These are phyloP conservation scores for Henningerozyma blattae DNA, from an alignment of 805 yeast species.

Conservation along the genomic window DNA sequence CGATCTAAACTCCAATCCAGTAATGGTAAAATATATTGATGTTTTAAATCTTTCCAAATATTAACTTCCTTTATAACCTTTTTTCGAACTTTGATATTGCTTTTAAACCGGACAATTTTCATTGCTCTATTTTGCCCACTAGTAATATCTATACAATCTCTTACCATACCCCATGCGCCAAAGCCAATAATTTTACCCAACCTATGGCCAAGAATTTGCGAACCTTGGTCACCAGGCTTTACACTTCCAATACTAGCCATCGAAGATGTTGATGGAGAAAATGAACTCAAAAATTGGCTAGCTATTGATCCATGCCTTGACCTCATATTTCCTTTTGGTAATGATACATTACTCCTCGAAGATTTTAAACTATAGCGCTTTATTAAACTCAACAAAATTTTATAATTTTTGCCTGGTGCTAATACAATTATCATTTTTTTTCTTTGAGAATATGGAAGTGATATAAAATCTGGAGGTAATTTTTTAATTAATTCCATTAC, in stretches of 20 bases:
- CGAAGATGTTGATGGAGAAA: conserved; percentile 20
- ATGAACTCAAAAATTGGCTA: conserved; percentile 23
- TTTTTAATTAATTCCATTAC: conserved; percentile 21
- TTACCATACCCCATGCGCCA: conserved; percentile 84
- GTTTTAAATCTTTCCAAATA: conserved; percentile 63
- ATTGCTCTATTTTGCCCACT: conserved; percentile 39
- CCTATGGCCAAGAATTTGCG: conserved; percentile 45
- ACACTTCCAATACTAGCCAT: conserved; percentile 4
- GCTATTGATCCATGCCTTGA: conserved; percentile 24
- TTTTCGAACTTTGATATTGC: conserved; percentile 37
- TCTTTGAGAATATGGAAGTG: conserved; percentile 50
- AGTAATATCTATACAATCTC: conserved; percentile 43
- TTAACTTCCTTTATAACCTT: conserved; percentile 60
- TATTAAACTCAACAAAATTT: conserved; percentile 19
- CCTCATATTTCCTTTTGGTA: conserved; percentile 3
- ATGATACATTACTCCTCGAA: conserved; percentile 16
- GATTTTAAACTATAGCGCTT: conserved; percentile 16
- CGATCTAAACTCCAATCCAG: conserved; percentile 49
- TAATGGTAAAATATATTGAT: conserved; percentile 54
- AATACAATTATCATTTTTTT: conserved; percentile 29
- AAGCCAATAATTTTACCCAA: conserved; percentile 70
- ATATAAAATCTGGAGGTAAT: conserved; percentile 41
- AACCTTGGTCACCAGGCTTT: conserved; percentile 51
- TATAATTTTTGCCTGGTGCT: conserved; percentile 28
- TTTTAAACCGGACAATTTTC: conserved; percentile 44